Evolutionary conservation across 192 early-diverging fungal genomes (phyloP).

Genomic region (Glomus cerebriforme): DNA sequence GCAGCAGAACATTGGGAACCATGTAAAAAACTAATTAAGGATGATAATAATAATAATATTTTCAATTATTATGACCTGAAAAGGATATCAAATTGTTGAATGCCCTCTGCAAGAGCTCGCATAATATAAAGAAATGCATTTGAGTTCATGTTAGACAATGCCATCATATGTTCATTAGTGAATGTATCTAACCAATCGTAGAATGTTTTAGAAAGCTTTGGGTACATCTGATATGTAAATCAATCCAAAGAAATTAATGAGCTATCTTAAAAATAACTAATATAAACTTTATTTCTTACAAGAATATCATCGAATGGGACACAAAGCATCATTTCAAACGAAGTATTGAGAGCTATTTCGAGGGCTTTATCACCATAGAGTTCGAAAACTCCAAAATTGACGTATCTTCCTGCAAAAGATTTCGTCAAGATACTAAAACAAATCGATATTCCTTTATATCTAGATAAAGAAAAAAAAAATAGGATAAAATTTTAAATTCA

Average conservation of each 20-base stretch:
- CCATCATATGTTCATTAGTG: slow-evolving; percentile 63
- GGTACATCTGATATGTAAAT: slow-evolving; percentile 48
- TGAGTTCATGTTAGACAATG: slow-evolving; percentile 58
- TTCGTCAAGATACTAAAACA: slow-evolving; percentile 74
- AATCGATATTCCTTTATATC: slow-evolving; percentile 76
- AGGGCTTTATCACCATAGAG: slow-evolving; percentile 84
- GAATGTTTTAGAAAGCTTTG: slow-evolving; percentile 61
- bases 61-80: slow-evolving; percentile 14
- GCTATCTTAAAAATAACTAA: neutral
- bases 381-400: slow-evolving; percentile 90
- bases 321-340: slow-evolving; percentile 69
- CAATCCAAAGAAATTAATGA: neutral
- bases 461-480: slow-evolving; percentile 19
- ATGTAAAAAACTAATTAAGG: slow-evolving; percentile 16
- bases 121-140: slow-evolving; percentile 70
- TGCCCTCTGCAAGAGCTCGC: slow-evolving; percentile 71
- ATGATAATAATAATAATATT: neutral
- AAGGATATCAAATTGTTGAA: slow-evolving; percentile 58
- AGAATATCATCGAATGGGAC: slow-evolving; percentile 78
- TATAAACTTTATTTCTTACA: slow-evolving; percentile 38
- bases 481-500: neutral
- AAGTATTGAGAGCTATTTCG: slow-evolving; percentile 60
- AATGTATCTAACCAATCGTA: slow-evolving; percentile 73
- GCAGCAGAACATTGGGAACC: slow-evolving; percentile 56
- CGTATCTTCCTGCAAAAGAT: slow-evolving; percentile 77